Percentiles rank a stretch among this genome's conserved stretches.
These are phyloP conservation scores for Pythium periplocum DNA, from an alignment of 352 stramenopile species.

Conservation along the genomic window DNA sequence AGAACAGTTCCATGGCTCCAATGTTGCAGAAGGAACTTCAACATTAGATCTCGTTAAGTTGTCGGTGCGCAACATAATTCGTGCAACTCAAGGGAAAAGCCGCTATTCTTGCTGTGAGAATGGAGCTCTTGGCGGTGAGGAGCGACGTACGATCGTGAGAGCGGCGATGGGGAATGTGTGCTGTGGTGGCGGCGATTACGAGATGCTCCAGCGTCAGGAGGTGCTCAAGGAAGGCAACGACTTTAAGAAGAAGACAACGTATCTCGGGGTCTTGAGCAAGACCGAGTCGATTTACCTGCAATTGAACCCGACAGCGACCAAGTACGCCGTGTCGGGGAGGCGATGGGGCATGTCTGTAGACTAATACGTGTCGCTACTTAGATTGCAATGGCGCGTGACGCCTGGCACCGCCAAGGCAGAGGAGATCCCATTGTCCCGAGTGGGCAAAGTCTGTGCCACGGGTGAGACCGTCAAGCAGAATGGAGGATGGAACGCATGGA, in stretches of 20 bases:
- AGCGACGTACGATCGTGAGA: no score
- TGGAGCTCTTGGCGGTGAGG: no score
- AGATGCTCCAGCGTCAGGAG: constrained; percentile 55
- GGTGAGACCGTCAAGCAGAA: constrained; percentile 20
- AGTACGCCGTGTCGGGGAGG: constrained; percentile 15
- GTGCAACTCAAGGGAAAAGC: no score
- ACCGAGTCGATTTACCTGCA: constrained; percentile 55
- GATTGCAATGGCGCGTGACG: constrained; percentile 36
- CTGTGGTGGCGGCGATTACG: constrained; percentile 44
- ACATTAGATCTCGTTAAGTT: no score
- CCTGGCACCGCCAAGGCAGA: constrained; percentile 33
- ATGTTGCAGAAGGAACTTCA: no score
- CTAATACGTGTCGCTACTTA: constrained; percentile 11
- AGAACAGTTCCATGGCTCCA: no score
- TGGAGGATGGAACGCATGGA: no score
- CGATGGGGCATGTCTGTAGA: constrained; percentile 11
- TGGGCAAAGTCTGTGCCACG: constrained; percentile 52
- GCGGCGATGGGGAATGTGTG: constrained; percentile 66
- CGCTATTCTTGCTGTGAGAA: no score
- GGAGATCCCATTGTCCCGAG: constrained; percentile 42
- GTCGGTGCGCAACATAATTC: no score
- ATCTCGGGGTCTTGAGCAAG: constrained; percentile 55
- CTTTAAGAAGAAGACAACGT: constrained; percentile 68
- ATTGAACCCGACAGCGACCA: constrained; percentile 40
- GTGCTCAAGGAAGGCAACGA: constrained; percentile 60